Evolutionary conservation across 768 basidiomycete genomes (phyloP), one percentile per base, ranked within the genome.

Genomic region (Lentinula edodes): DNA sequence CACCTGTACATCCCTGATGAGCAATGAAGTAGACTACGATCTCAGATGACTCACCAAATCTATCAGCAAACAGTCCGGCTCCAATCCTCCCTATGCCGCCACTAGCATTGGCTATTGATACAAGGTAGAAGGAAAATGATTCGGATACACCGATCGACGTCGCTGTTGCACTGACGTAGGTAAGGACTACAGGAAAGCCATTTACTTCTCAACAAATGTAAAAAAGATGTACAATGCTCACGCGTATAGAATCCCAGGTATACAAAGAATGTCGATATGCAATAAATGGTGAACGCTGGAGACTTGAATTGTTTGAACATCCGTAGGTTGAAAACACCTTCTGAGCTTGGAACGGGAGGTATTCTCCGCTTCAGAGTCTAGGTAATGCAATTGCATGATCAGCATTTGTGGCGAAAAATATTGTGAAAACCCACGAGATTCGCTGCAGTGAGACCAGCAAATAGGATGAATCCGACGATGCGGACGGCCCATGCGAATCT

Each of bases 401-500:
- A 34, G 5, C n/a, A 10, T 41, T 5, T n/a, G 3, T 43, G 43
- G 18, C 28, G 28, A 13, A 32, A 39, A 6, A 7, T 38, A 2
- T 18, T 20, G 18, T 48, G 13, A 63, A 70, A 45, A 38, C 81
- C 79, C 32, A 56, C 55, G 50, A 90, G 61, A 69, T 87, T 89
- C 13, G 83, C 78, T 12, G 81, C 68, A 1, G 80, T 79, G 3
- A 90, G 75, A 1, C 79, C 68, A 13, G 78, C 63, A 0, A 88
- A 63, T 0, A 90, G 69, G 8, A 90, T 81, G 63, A 90, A 84
- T 2, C 83, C 89, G 46, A 90, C 72, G 36, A 87, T 81, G 12
- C 90, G 79, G 79, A 89, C 83, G 0, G 90, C 89, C 90, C 90
- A 92, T 63, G 76, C 75, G 70, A 91, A 92, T n/a, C 89, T 91